Evolutionary conservation across 345 rosid species (phyloP), one percentile per base, ranked within the genome.

Genomic region (Diplotaxis tenuifolia): DNA sequence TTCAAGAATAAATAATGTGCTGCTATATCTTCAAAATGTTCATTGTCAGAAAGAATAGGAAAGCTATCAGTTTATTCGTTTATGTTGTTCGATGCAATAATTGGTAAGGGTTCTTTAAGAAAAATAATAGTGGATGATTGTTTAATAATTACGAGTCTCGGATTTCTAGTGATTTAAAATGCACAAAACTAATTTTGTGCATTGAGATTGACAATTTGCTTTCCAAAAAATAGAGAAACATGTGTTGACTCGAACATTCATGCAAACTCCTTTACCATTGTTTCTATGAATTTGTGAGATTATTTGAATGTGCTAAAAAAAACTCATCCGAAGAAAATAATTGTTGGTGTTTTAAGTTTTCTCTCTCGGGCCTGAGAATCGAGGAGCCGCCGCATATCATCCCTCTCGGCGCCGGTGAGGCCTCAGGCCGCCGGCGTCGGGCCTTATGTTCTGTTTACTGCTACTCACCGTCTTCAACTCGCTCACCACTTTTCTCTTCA

Each of bases 181-280:
- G 0, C 32, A 64, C 15, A 42, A 49, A 54, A 40, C 23, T 52
- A 56, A 55, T 20, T 64, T 10, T 25, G 27, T 67, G 64, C 74
- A 68, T 75, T 53, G 78, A 75, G 58, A 75, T 68, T 61, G 47
- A 53, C 74, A 68, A 68, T 52, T 49, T 75, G 64, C 20, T 68
- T 68, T 50, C 64, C 73, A 61, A 27, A 53, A 67, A 36, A 75
- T 75, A 53, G 62, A 61, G 72, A 78, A 83, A 84, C 85, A 79
- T 83, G 82, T 75, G 80, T 73, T 70, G 82, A 79, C 82, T 67
- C 86, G 75, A 84, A 50, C 62, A 75, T 83, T 76, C 12, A 79
- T 68, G 83, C 49, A 75, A 42, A 38, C 71, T 54, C 45, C 53
- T 66, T 19, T 58, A 29, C 63, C 55, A 14, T 60, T 29, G 25